Base-by-base conservation (phyloP, 805 yeast genomes). In the Teunomyces funiuensis region DNA sequence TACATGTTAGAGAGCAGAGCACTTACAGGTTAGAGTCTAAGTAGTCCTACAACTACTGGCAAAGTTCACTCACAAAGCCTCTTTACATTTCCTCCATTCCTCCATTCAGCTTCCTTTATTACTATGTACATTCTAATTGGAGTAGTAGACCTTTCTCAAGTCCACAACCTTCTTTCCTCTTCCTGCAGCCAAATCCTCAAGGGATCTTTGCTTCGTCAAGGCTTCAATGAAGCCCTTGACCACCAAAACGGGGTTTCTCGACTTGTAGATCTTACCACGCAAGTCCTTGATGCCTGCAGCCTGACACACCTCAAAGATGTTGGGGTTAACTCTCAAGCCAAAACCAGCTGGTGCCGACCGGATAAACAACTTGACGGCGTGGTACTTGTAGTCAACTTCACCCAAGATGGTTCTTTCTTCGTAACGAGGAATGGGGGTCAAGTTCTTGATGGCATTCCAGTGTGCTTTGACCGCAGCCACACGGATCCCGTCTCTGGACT, bases 91-190 rank as follows among this genome's bases (percentile, higher is more conserved):
- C n/a, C n/a, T n/a, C n/a, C n/a, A n/a, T n/a, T n/a, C n/a, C n/a
- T n/a, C n/a, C n/a, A n/a, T n/a, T n/a, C n/a, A n/a, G n/a, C n/a
- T n/a, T n/a, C n/a, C n/a, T n/a, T n/a, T n/a, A n/a, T n/a, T n/a
- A n/a, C 28, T 33, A 15, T 33, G n/a, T 22, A 33, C 28, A 25
- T 11, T 27, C 22, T 37, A 44, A 25, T 40, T 37, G 29, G 86
- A 79, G 64, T 88, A 89, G 71, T 91, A 93, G 30, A 88, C 82
- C 70, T 85, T 87, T 65, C 95, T 84, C 58, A 93, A 83, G 65
- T 93, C 98, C 28, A 88, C 89, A 57, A 91, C 77, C 76, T 88
- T 88, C 78, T 91, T 91, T 47, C 99, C 99, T 69, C 99, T 81
- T 53, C 83, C 85, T 39, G 82, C 74, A 4, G 98, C 97, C 60